Evolutionary conservation across 1,284 basidiomycete genomes (phyloP).

Genomic region (Malassezia yamatoensis): DNA sequence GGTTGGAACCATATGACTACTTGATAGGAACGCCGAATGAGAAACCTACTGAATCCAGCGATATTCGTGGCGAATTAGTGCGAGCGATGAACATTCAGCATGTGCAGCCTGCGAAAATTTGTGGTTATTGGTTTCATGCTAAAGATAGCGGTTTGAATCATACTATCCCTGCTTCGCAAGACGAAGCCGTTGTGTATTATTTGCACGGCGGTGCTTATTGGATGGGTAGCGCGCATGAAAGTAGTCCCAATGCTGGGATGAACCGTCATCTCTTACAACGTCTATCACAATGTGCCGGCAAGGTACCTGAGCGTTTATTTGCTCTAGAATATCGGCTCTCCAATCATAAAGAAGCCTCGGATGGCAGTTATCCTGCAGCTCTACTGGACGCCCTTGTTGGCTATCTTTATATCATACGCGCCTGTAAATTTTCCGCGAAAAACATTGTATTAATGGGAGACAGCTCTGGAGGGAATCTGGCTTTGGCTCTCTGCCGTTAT

Average conservation of each 20-base stretch:
- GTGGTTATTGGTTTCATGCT: conserved; percentile 35
- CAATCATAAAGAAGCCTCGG: conserved; percentile 24
- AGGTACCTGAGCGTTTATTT: conserved; percentile 24
- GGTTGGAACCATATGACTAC: conserved; percentile 22
- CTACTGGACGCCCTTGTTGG: conserved; percentile 36
- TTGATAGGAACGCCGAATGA: background rate
- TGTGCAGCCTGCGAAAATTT: conserved; percentile 21
- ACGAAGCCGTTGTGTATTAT: conserved; percentile 37
- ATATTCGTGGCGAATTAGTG: conserved; percentile 32
- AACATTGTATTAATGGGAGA: conserved; percentile 61
- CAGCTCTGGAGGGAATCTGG: conserved; percentile 63
- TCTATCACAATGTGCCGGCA: background rate
- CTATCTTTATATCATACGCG: conserved; percentile 35
- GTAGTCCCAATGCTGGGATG: background rate
- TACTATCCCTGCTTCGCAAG: conserved; percentile 13
- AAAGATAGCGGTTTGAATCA: background rate
- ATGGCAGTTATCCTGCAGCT: conserved; percentile 38
- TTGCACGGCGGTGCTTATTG: conserved; percentile 44
- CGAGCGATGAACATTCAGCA: conserved; percentile 29
- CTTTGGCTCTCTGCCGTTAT: conserved; percentile 52
- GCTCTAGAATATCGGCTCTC: conserved; percentile 39
- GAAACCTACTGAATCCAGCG: background rate
- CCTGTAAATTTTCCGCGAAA: conserved; percentile 38
- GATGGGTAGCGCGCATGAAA: conserved; percentile 18
- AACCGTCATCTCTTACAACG: background rate